Evolutionary conservation across 78 protist species (phyloP), one percentile per base, ranked within the genome.

Genomic region (Corallochytrium limacisporum): DNA sequence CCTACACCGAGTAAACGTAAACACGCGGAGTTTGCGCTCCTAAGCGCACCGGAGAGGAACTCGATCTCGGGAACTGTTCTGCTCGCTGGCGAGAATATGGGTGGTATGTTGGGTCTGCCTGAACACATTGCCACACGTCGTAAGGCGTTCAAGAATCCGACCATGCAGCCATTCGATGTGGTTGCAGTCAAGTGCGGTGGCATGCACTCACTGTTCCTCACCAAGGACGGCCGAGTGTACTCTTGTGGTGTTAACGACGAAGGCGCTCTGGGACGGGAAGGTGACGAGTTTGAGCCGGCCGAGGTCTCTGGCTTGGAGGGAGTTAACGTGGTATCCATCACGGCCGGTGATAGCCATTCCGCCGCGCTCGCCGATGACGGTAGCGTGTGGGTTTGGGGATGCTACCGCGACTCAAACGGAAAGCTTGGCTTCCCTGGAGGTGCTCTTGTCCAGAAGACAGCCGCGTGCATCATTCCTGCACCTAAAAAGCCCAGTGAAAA

Each of bases 171-270:
- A n/a, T n/a, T 53, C 13, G 68, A 48, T 13, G 4, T 73, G 16
- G 24, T 36, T 3, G 7, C 2, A 6, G 46, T 74, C 15, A 38
- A 43, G 33, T 50, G 68, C 20, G 80, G 80, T 12, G 74, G 80
- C 32, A 1, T 67, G 71, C 80, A 74, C 69, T 49, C 73, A 10
- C 54, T 24, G 12, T 72, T 66, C 0, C 29, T 63, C 43, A 31
- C 44, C n/a, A 1, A 3, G 24, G 72, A 53, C 31, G 73, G 73
- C 1, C n/a, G n/a, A n/a, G 37, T 74, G 2, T 74, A 59, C 61
- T 20, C 62, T 36, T 74, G 73, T 62, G 80, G 80, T 38, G 54
- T 50, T 35, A 72, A 72, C 50, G 78, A 72, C 46, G 70, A 72
- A 31, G 69, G 69, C 6, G 75, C 62, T 4, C 31, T 69, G 32